A percentile compares a stretch with the other conserved stretches of the same genome.
phyloP scores from a whole-genome alignment of 2,329 filamentous ascomycete species.

The Elsinoe arachidis region DNA sequence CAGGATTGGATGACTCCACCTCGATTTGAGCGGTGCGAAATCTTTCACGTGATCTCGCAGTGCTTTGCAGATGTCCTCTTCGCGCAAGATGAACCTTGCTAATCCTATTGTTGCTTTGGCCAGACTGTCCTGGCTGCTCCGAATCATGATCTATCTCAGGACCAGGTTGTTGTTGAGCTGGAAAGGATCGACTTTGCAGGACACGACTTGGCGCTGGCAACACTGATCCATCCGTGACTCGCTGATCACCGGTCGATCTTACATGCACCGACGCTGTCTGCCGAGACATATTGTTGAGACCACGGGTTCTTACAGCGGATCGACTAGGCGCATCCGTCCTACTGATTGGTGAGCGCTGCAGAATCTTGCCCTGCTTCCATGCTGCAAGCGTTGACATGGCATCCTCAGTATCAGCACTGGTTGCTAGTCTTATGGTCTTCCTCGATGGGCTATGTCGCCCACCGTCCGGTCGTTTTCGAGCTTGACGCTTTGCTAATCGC shows the following conservation, averaged over 20 bases:
- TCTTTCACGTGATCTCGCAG: neutral
- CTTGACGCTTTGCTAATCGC: constrained; percentile 46
- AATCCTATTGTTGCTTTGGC: too few species aligned
- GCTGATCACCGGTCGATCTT: too few species aligned
- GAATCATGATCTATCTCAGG: too few species aligned
- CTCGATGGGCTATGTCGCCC: constrained; percentile 44
- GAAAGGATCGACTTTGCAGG: neutral
- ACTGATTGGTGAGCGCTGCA: neutral
- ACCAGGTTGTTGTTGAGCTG: neutral
- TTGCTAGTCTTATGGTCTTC: constrained; percentile 47
- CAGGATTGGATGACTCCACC: neutral
- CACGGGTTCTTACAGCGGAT: too few species aligned
- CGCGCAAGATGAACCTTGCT: neutral
- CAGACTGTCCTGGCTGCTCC: too few species aligned
- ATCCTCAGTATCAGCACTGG: constrained; percentile 46
- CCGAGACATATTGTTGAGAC: too few species aligned
- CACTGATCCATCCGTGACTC: too few species aligned
- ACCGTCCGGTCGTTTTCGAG: constrained; percentile 38
- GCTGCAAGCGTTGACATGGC: constrained; percentile 40
- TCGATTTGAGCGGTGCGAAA: constrained; percentile 7
- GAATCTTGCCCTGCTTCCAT: constrained; percentile 44
- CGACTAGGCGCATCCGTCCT: too few species aligned
- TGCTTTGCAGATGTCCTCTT: neutral
- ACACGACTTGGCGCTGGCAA: too few species aligned
- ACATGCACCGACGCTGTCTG: neutral